Evolutionary conservation across 148 eudicot species (phyloP).

Genomic region (Amaranthus palmeri): DNA sequence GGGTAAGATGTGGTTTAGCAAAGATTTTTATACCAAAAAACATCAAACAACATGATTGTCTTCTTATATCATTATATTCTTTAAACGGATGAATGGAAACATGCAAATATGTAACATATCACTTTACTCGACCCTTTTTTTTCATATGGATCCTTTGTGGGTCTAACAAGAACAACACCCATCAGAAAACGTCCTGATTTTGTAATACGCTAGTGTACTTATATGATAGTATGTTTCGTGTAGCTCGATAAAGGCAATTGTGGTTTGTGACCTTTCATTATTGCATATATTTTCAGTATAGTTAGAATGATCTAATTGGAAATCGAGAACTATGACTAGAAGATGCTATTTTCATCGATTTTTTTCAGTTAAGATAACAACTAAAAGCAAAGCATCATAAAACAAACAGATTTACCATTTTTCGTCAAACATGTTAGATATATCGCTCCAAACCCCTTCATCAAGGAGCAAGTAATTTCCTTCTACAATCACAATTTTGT

Average conservation of each 20-base stretch:
- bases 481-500: slow-evolving; percentile 90
- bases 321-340: background rate
- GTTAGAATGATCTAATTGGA: too few species aligned
- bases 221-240: too few species aligned
- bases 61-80: background rate
- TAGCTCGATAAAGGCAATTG: too few species aligned
- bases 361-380: background rate
- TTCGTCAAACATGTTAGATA: slow-evolving; percentile 75
- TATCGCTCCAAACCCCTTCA: slow-evolving; percentile 70
- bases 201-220: too few species aligned
- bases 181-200: too few species aligned
- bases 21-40: background rate
- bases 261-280: too few species aligned
- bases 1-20: too few species aligned
- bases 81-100: background rate
- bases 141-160: background rate
- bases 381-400: slow-evolving; percentile 6
- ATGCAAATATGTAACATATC: background rate
- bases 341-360: background rate
- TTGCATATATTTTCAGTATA: too few species aligned
- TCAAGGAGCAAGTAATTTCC: slow-evolving; percentile 87
- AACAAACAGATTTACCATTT: slow-evolving; percentile 55
- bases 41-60: background rate
- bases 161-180: background rate
- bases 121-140: background rate